Evolutionary conservation across 2,329 filamentous ascomycete species (phyloP), one percentile per base, ranked within the genome.

Genomic region (Penicillium rolfsii): DNA sequence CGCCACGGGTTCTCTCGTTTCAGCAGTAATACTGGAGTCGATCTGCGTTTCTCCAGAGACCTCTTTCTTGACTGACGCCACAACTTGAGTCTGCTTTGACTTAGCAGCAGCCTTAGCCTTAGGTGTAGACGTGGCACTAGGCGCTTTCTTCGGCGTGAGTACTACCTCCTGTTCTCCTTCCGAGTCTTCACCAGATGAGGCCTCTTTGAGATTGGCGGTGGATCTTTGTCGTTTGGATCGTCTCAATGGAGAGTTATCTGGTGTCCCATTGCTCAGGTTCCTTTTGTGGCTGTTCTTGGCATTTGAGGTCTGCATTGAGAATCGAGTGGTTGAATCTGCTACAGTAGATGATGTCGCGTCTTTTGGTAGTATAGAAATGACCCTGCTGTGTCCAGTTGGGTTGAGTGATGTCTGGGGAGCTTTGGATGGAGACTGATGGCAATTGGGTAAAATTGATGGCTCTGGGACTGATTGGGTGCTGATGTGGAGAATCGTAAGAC

Each of bases 181-280:
- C 11, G 64, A 65, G 6, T 57, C 56, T 28, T 65, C 64, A 11
- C 59, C 33, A 49, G 63, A 63, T 11, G 64, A 67, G 2, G 57
- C 54, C 38, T 67, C 68, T 33, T 65, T 69, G 11, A 63, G 48
- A 36, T 64, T 65, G 19, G 64, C 61, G 2, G 59, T 64, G 16
- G 70, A 67, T 55, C 67, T 74, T 49, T 72, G 63, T 6, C 73
- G 67, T 54, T 74, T 76, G 6, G 73, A 75, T 62, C 70, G 57
- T 60, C 73, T 64, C 38, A 66, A 57, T 48, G 72, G 70, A 11
- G 71, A 72, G 36, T 56, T 61, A 46, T 64, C 64, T 24, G 70
- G 63, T 24, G 59, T 61, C 43, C 61, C 60, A 56, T 68, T 68
- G 60, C 70, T 70, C 35, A 71, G 62, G 40, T 72, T 70, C 50